Evolutionary conservation across 1,139 yeast species (phyloP).

Genomic region (Debaryomyces coudertii): DNA sequence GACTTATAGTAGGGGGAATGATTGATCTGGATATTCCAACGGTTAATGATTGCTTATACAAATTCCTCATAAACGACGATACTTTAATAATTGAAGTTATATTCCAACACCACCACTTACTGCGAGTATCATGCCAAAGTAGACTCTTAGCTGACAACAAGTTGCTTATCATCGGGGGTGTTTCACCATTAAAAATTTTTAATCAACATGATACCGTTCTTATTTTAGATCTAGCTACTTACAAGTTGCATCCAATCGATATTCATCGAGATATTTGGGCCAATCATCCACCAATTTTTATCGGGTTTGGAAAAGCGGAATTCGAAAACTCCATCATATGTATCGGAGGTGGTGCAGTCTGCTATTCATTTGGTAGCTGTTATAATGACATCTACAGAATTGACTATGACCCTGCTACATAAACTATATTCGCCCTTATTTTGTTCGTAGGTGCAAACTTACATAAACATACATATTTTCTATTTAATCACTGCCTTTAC

Average conservation of each 20-base stretch:
- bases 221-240: slow-evolving; percentile 28
- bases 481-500: neutral
- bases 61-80: slow-evolving; percentile 28
- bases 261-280: slow-evolving; percentile 41
- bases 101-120: slow-evolving; percentile 15
- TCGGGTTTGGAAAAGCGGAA: slow-evolving; percentile 56
- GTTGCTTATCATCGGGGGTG: slow-evolving; percentile 64
- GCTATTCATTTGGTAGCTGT: slow-evolving; percentile 80
- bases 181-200: slow-evolving; percentile 43
- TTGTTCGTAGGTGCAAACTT: neutral
- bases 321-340: slow-evolving; percentile 28
- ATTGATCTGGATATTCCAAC: slow-evolving; percentile 30
- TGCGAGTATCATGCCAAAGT: slow-evolving; percentile 53
- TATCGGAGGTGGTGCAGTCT: slow-evolving; percentile 80
- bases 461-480: neutral
- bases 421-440: neutral
- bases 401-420: neutral
- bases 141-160: slow-evolving; percentile 26
- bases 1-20: slow-evolving; percentile 62
- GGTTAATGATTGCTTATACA: slow-evolving; percentile 38
- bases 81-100: slow-evolving; percentile 12
- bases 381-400: slow-evolving; percentile 42
- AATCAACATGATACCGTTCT: slow-evolving; percentile 42
- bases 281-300: slow-evolving; percentile 51
- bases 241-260: slow-evolving; percentile 24